Evolutionary conservation across 2,329 filamentous ascomycete species (phyloP), one percentile per base, ranked within the genome.

Genomic region (Ophiostoma perfectum): DNA sequence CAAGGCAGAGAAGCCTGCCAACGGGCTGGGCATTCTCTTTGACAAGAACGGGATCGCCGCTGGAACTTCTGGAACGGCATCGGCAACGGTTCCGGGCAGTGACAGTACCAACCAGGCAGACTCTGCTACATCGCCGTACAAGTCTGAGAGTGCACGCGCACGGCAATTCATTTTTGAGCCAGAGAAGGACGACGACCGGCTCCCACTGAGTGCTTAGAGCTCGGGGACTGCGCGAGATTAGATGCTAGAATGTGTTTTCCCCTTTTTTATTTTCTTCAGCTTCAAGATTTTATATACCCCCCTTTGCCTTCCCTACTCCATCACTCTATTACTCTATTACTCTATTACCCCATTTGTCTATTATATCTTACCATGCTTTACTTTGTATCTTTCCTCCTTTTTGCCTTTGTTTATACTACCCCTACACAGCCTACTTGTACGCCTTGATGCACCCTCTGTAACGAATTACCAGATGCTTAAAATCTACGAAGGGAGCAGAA

Each of bases 21-120:
- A 71, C 14, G 78, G 78, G 9, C 74, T 80, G 0, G 78, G 78
- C 16, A 79, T 80, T 70, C 76, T 76, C 5, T 78, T 78, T 68
- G 75, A 75, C 67, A 78, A 79, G 70, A 75, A 79, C 36, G 78
- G 79, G 72, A 18, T 14, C 8, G 49, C 49, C 49, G 27, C n/a
- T 18, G 14, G 12, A 4, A 38, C 64, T 7, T 45, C 63, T 7
- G 45, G n/a, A 8, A 47, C 69, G 16, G 38, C 52, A 2, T n/a
- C 69, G 4, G 42, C 60, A 2, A 38, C 38, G 6, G 60, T 27
- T 4, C n/a, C 64, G 2, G 41, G 42, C 5, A 18, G 16, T 14
- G 64, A 68, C 6, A 55, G 52, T 39, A 14, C 27, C 64, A 39
- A 45, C 42, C 42, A 12, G 63, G 62, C 38, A 9, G 62, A n/a